phyloP scores from a whole-genome alignment of 2,329 filamentous ascomycete genomes.

The Ophiostoma australiae region DNA sequence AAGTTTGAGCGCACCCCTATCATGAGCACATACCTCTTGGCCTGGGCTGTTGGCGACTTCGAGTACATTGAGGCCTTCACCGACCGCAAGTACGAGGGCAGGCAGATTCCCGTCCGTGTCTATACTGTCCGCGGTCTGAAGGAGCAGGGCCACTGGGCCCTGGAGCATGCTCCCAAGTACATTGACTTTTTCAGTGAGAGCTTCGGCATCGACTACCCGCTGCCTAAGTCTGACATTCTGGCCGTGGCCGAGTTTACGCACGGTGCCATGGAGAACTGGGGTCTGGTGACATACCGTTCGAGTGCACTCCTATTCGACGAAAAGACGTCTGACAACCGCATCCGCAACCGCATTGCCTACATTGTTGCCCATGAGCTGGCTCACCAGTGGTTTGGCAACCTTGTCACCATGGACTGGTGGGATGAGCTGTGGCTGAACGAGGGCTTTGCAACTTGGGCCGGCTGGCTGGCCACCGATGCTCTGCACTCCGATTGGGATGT shows the following conservation, averaged over 20 bases:
- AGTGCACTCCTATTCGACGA: conserved; percentile 96
- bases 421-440: conserved; percentile 97
- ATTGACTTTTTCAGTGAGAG: conserved; percentile 96
- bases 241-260: conserved; percentile 88
- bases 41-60: conserved; percentile 95
- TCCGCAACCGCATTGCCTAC: conserved; percentile 91
- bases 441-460: conserved; percentile 97
- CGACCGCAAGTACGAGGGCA: conserved; percentile 73
- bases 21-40: conserved; percentile 88
- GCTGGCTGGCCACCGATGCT: conserved; percentile 86
- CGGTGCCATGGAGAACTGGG: conserved; percentile 95
- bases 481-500: conserved; percentile 96
- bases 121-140: conserved; percentile 95
- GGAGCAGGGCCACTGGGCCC: conserved; percentile 81
- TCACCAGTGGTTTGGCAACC: conserved; percentile 97
- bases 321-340: conserved; percentile 80
- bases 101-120: conserved; percentile 84
- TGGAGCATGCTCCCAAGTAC: conserved; percentile 86
- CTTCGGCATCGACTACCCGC: conserved; percentile 86
- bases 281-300: conserved; percentile 89
- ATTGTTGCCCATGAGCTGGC: conserved; percentile 97
- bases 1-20: conserved; percentile 78
- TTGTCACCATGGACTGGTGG: conserved; percentile 99
- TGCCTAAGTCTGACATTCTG: conserved; percentile 86
- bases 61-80: conserved; percentile 94